Percentiles rank a stretch among this genome's conserved stretches.
These are phyloP conservation scores for Cryptococcus amylolentus DNA, from an alignment of 1,284 basidiomycete species.

Conservation along the genomic window DNA sequence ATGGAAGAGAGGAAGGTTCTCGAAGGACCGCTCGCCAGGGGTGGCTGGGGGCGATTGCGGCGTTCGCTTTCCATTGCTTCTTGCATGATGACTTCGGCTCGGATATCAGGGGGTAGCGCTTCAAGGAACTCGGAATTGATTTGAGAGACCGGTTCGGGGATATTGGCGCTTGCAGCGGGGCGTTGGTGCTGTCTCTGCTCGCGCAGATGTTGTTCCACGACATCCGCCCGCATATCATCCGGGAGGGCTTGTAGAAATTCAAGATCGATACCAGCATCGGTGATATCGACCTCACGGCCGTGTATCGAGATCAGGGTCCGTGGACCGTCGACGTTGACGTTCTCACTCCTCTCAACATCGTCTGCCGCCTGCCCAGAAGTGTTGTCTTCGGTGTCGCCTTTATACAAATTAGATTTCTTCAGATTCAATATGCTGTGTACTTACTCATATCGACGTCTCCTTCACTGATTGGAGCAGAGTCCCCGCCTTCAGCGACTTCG, in stretches of 20 bases:
- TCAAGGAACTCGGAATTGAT: constrained; percentile 95
- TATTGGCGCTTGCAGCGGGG: constrained; percentile 59
- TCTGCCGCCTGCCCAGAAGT: constrained; percentile 2
- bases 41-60: constrained; percentile 36
- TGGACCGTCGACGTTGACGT: constrained; percentile 30
- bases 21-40: constrained; percentile 16
- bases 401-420: background rate
- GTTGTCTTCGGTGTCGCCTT: background rate
- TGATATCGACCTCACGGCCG: constrained; percentile 94
- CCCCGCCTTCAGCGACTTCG: too few species aligned
- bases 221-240: constrained; percentile 98
- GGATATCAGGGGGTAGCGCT: constrained; percentile 90
- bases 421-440: background rate
- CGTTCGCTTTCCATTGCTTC: constrained; percentile 78
- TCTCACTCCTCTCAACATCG: constrained; percentile 2
- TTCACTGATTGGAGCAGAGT: constrained; percentile 34
- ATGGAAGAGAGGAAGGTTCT: constrained; percentile 71
- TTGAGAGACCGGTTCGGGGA: constrained; percentile 61
- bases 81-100: constrained; percentile 94
- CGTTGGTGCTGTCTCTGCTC: constrained; percentile 61
- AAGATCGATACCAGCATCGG: constrained; percentile 96
- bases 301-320: constrained; percentile 83
- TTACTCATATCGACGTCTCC: constrained; percentile 72
- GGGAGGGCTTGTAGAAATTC: constrained; percentile 96
- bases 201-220: constrained; percentile 93